phyloP scores from a whole-genome alignment of 1,139 yeast genomes.

The Geotrichum carabidarum region DNA sequence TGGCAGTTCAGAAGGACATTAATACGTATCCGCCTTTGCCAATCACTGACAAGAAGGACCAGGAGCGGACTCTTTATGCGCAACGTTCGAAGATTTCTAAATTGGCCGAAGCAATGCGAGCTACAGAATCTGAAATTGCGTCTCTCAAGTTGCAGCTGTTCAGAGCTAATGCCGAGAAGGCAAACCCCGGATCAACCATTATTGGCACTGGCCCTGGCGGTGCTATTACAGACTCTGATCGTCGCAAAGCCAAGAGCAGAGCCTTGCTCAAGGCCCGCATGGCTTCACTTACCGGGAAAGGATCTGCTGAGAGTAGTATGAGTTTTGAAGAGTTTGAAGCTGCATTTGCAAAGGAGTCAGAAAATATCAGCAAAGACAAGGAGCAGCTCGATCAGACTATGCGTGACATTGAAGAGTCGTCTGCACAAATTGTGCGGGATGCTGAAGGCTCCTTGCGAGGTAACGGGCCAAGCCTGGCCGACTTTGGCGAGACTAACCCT shows the following conservation, averaged over 20 bases:
- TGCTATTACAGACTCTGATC: slow-evolving; percentile 74
- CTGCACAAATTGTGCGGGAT: slow-evolving; percentile 64
- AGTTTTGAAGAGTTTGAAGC: slow-evolving; percentile 51
- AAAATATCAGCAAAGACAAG: slow-evolving; percentile 51
- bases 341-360: slow-evolving; percentile 51
- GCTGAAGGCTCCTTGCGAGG: slow-evolving; percentile 41
- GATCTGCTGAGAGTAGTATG: slow-evolving; percentile 35
- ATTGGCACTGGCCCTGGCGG: slow-evolving; percentile 86
- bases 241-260: slow-evolving; percentile 70
- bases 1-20: slow-evolving; percentile 49
- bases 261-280: slow-evolving; percentile 75
- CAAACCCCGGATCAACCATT: slow-evolving; percentile 64
- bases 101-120: slow-evolving; percentile 55
- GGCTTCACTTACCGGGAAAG: slow-evolving; percentile 86
- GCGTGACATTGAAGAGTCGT: slow-evolving; percentile 67
- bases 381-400: slow-evolving; percentile 48
- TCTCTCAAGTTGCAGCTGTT: slow-evolving; percentile 59
- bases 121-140: slow-evolving; percentile 63
- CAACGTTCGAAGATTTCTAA: slow-evolving; percentile 66
- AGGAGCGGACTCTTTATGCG: slow-evolving; percentile 48
- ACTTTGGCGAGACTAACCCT: slow-evolving; percentile 35
- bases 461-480: slow-evolving; percentile 18
- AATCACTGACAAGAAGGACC: slow-evolving; percentile 37
- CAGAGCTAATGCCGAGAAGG: slow-evolving; percentile 50
- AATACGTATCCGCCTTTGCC: slow-evolving; percentile 34